Conservation (phyloP, 2,329 filamentous ascomycete species). For the Penicillium brevicompactum region DNA sequence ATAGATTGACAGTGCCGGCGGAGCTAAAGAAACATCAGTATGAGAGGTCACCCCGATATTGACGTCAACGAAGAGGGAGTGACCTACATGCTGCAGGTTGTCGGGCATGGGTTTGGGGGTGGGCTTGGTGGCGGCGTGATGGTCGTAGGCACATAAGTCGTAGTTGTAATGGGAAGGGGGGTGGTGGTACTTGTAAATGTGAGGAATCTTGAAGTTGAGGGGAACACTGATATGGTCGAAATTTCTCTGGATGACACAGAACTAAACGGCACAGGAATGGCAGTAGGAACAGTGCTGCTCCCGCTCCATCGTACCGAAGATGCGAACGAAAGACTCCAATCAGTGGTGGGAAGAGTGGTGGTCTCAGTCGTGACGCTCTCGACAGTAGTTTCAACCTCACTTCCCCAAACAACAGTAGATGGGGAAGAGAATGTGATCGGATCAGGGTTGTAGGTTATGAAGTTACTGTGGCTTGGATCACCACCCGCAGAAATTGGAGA, state of each 20-base stretch:
- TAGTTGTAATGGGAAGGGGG: background rate
- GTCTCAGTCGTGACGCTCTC: background rate
- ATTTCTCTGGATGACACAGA: background rate
- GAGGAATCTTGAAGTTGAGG: background rate
- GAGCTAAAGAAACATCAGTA: constrained; percentile 8
- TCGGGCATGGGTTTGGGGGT: constrained; percentile 18
- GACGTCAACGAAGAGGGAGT: background rate
- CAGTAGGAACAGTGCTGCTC: background rate
- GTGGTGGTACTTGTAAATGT: background rate
- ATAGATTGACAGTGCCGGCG: constrained; percentile 17
- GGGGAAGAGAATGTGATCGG: background rate
- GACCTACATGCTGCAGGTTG: constrained; percentile 17
- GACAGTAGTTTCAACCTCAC: background rate
- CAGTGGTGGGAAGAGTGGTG: background rate
- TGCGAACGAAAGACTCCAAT: background rate
- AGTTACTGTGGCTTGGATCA: background rate
- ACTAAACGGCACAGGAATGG: background rate
- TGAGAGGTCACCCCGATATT: rapidly evolving
- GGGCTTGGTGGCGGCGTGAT: constrained; percentile 6
- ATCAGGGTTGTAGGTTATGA: background rate
- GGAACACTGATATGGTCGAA: background rate
- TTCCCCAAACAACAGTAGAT: background rate
- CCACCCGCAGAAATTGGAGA: background rate
- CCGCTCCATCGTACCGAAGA: background rate
- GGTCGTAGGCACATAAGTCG: constrained; percentile 11